Conservation (phyloP, 306 rosid genomes). For the Rosa rugosa region DNA sequence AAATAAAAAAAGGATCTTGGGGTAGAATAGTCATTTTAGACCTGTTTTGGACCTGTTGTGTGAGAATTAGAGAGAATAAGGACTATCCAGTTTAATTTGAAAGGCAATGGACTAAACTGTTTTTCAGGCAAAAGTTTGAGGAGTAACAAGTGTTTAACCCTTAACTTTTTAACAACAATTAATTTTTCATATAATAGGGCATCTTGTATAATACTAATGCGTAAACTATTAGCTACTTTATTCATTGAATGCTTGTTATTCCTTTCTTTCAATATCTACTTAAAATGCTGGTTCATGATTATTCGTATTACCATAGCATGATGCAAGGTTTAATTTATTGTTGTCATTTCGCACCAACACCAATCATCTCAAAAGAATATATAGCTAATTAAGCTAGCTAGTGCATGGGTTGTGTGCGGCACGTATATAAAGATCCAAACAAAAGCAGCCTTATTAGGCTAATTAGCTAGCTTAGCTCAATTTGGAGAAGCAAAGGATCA, state of each 20-base stretch:
- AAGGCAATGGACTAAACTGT: no score
- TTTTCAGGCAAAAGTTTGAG: no score
- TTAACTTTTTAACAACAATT: no score
- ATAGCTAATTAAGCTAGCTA: neutral
- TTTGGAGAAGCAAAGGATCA: slow-evolving; percentile 10
- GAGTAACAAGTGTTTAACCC: no score
- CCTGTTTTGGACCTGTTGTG: no score
- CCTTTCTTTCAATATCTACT: neutral
- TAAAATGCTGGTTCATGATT: neutral
- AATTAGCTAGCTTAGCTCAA: neutral
- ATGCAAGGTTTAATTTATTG: neutral
- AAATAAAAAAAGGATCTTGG: no score
- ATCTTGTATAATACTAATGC: neutral
- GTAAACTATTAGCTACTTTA: no score
- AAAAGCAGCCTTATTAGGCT: slow-evolving; percentile 4
- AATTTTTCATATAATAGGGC: no score
- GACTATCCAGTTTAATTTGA: no score
- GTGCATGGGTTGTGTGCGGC: slow-evolving; percentile 37
- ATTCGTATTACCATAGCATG: neutral
- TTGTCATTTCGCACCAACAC: neutral
- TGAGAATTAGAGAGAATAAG: no score
- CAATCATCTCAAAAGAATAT: neutral
- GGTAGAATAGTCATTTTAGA: no score
- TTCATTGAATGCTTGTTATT: neutral
- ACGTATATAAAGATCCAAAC: slow-evolving; percentile 27